Conservation (phyloP, 2,329 filamentous ascomycete species). For the Pyrenophora tritici-repentis region DNA sequence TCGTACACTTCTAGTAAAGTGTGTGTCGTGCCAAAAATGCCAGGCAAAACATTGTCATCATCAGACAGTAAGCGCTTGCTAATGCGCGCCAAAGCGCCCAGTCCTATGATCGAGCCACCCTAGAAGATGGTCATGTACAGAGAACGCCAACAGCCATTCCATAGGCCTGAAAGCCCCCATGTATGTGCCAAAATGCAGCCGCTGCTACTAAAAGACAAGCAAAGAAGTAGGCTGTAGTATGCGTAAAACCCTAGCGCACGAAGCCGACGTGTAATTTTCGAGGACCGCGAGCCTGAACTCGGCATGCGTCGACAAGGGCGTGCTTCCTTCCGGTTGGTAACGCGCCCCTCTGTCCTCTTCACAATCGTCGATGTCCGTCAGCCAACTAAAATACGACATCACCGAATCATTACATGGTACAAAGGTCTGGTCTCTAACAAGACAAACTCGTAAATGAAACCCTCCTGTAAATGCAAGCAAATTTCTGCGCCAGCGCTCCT, state of each 20-base stretch:
- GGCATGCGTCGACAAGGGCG: neutral
- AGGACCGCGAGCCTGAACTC: neutral
- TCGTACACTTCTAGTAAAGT: constrained; percentile 41
- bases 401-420: constrained; percentile 24
- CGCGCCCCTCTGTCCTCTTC: neutral
- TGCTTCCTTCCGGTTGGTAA: neutral
- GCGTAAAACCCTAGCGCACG: neutral
- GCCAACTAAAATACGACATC: neutral
- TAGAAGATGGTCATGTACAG: constrained; percentile 24
- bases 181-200: constrained; percentile 42
- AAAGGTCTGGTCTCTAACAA: constrained; percentile 34
- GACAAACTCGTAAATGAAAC: constrained; percentile 21
- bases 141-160: constrained; percentile 35
- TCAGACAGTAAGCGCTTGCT: constrained; percentile 18
- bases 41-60: constrained; percentile 17
- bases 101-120: constrained; percentile 23
- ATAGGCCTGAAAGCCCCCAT: constrained; percentile 33
- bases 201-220: constrained; percentile 37
- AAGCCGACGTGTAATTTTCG: neutral
- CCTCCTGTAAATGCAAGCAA: constrained; percentile 36
- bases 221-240: constrained; percentile 13
- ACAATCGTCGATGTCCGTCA: neutral
- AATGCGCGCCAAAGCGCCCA: constrained; percentile 28
- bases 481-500: constrained; percentile 26
- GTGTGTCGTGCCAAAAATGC: constrained; percentile 30